A percentile compares a stretch with the other conserved stretches of the same genome.
Evolutionary conservation across 306 rosid genomes (phyloP).

Genomic region (Vachellia pachyceras): DNA sequence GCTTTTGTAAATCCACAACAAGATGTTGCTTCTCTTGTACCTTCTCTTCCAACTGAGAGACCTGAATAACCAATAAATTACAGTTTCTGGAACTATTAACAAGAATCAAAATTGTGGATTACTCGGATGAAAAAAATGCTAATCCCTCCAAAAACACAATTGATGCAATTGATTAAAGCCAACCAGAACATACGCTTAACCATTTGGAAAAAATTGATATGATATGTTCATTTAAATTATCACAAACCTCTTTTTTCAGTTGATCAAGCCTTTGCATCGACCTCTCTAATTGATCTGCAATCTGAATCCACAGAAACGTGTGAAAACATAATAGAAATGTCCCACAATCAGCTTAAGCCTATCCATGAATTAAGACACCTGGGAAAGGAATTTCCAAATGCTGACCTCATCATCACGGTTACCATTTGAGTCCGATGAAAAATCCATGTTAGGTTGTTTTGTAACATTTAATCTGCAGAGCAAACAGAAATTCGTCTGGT

Average conservation of each 20-base stretch:
- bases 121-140: conserved; percentile 19
- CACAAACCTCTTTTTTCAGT: conserved; percentile 78
- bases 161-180: conserved; percentile 3
- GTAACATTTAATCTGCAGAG: conserved; percentile 52
- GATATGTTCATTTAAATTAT: conserved; percentile 28
- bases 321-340: conserved; percentile 24
- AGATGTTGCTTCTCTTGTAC: conserved; percentile 43
- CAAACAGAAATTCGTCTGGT: conserved; percentile 28
- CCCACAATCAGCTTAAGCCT: conserved; percentile 15
- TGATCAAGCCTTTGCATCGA: conserved; percentile 62
- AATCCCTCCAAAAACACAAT: conserved; percentile 10
- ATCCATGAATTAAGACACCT: conserved; percentile 21
- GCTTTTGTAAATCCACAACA: conserved; percentile 55
- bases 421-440: conserved; percentile 60
- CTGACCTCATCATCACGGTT: conserved; percentile 56
- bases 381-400: conserved; percentile 38
- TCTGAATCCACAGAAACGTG: conserved; percentile 47
- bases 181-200: conserved; percentile 12
- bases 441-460: conserved; percentile 50
- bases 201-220: conserved; percentile 9
- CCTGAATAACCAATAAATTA: conserved; percentile 45
- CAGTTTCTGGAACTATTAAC: conserved; percentile 24
- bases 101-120: conserved; percentile 3
- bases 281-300: conserved; percentile 64
- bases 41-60: conserved; percentile 49